Evolutionary conservation across 1,284 basidiomycete genomes (phyloP).

Genomic region (Agroathelia rolfsii): DNA sequence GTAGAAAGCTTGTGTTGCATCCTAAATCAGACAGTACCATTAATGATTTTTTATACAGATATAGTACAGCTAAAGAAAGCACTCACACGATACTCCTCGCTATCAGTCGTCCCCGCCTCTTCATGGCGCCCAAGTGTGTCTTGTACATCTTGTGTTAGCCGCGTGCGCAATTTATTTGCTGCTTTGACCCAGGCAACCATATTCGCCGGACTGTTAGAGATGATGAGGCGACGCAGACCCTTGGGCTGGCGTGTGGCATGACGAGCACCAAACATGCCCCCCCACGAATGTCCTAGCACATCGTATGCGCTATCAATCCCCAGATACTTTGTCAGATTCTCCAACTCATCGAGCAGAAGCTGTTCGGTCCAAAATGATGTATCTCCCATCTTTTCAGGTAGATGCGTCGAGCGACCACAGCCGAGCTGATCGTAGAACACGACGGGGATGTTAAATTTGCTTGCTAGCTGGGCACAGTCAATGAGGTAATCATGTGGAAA

Average conservation of each 20-base stretch:
- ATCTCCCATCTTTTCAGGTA: conserved; percentile 23
- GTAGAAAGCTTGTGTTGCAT: conserved; percentile 4
- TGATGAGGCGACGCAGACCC: conserved; percentile 31
- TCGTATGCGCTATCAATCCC: conserved; percentile 27
- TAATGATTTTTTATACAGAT: no score
- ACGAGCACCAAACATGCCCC: conserved; percentile 36
- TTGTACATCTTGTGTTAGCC: conserved; percentile 5
- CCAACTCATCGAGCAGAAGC: conserved; percentile 39
- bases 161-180: conserved; percentile 1
- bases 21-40: no score
- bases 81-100: conserved; percentile 7
- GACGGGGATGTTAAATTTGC: conserved; percentile 25
- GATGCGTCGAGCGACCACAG: conserved; percentile 32
- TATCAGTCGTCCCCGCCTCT: conserved; percentile 3
- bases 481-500: conserved; percentile 31
- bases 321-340: conserved; percentile 31
- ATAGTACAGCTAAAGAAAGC: no score
- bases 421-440: conserved; percentile 46
- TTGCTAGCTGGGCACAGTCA: conserved; percentile 24
- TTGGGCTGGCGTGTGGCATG: conserved; percentile 22
- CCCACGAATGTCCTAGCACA: conserved; percentile 41
- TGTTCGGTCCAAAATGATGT: conserved; percentile 34
- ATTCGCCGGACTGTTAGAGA: conserved; percentile 23
- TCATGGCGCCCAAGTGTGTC: conserved; percentile 5
- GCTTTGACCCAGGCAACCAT: conserved; percentile 15